Evolutionary conservation across 371 early-diverging fungal species (phyloP).

Genomic region (Apophysomyces sp.): DNA sequence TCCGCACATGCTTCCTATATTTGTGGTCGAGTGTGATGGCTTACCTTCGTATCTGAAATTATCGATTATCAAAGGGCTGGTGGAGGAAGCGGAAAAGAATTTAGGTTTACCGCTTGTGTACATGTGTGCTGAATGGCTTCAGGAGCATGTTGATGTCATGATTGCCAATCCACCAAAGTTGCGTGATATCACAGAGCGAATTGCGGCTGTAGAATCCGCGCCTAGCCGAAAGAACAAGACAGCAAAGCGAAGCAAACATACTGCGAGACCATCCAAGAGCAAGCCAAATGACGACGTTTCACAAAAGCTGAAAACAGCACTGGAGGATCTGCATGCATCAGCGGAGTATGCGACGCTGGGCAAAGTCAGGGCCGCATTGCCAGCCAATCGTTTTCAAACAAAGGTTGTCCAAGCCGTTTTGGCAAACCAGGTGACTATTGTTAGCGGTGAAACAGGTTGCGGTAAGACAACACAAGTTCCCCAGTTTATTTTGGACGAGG

Average conservation of each 20-base stretch:
- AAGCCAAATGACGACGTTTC: constrained; percentile 10
- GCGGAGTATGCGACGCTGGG: constrained; percentile 53
- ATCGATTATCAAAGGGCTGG: constrained; percentile 59
- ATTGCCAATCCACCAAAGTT: constrained; percentile 66
- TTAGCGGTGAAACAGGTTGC: constrained; percentile 83
- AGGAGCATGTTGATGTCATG: constrained; percentile 53
- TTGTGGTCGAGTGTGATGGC: constrained; percentile 58
- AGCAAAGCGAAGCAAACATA: background rate
- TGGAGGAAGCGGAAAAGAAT: constrained; percentile 48
- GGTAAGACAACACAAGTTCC: constrained; percentile 90
- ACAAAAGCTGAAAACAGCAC: constrained; percentile 19
- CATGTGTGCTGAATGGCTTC: constrained; percentile 68
- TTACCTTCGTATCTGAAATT: constrained; percentile 76
- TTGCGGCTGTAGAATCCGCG: constrained; percentile 18
- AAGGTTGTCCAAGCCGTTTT: constrained; percentile 56
- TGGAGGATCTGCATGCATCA: constrained; percentile 31
- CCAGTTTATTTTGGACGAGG: constrained; percentile 82
- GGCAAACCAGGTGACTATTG: constrained; percentile 57
- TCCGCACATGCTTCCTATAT: constrained; percentile 64
- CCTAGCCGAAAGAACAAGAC: background rate
- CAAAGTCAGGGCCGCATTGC: constrained; percentile 56
- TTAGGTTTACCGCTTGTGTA: constrained; percentile 73
- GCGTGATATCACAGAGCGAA: constrained; percentile 47
- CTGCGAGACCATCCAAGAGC: background rate
- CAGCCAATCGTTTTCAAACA: constrained; percentile 61